Base-by-base conservation (phyloP, 257 asterid species). In the Nicotiana benthamiana region DNA sequence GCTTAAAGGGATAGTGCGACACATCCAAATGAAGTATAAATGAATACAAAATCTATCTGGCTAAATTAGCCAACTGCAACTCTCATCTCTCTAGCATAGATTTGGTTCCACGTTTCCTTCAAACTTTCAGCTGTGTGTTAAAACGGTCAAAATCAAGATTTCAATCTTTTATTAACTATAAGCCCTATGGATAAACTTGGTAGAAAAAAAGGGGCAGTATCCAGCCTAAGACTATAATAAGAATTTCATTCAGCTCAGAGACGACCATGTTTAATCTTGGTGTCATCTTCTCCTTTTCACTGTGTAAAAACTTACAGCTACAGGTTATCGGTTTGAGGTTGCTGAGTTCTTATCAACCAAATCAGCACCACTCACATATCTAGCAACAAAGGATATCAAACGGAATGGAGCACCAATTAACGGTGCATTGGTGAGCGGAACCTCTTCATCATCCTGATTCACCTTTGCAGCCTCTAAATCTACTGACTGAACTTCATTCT, bases 371-470 rank as follows among this genome's bases (percentile, higher is more conserved):
- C 99, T 95, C 80, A 95, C 97, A 80, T 92, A 95, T 82, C 97
- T 91, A 80, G 99, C 97, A 67, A 95, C 83, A 85, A 89, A 95
- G n/a, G 99, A 93, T 77, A 95, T 88, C 22, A 95, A 85, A 43
- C 99, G 98, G 87, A 95, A 95, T 11, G 99, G 99, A 81, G 99
- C 99, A 66, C 99, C 99, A 43, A 93, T 88, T 86, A 95, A 75
- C 1, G 98, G 99, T 83, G 97, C 91, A 68, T 95, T 95, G 12
- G 88, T 68, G 81, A 95, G 88, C 5, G 91, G 83, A 26, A 92
- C 89, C 46, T 70, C 82, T 22, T 75, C 80, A 28, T 22, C 91
- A 28, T 79, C 76, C 77, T 86, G 90, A 61, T 80, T 91, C 80
- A 65, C 78, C 52, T 80, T 77, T 56, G 80, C 81, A 56, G 60